A percentile compares a stretch with the other conserved stretches of the same genome.
Conservation (phyloP, 805 yeast species). For the Starmerella asiatica region DNA sequence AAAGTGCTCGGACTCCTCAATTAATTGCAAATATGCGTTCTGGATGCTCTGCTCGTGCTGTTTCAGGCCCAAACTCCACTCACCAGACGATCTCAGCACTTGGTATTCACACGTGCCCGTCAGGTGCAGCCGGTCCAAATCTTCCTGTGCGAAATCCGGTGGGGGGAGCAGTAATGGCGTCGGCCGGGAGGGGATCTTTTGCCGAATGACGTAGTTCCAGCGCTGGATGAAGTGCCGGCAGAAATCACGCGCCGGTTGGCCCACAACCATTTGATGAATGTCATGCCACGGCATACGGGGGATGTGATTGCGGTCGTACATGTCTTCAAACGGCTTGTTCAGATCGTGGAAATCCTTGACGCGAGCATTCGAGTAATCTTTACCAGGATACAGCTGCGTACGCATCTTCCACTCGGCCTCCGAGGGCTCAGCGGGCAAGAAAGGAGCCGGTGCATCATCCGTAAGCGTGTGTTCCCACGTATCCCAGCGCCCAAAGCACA, state of each 20-base stretch:
- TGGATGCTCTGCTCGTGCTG: slow-evolving; percentile 82
- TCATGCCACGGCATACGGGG: slow-evolving; percentile 99
- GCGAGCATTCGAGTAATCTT: slow-evolving; percentile 93
- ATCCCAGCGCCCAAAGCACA: slow-evolving; percentile 91
- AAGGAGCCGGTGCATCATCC: slow-evolving; percentile 47
- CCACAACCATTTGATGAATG: slow-evolving; percentile 89
- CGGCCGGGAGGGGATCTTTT: slow-evolving; percentile 84
- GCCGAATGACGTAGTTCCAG: slow-evolving; percentile 88
- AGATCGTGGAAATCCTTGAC: slow-evolving; percentile 71
- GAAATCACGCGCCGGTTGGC: slow-evolving; percentile 86
- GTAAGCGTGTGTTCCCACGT: slow-evolving; percentile 86
- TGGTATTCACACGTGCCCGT: slow-evolving; percentile 89
- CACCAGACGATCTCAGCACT: slow-evolving; percentile 72
- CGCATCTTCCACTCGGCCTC: slow-evolving; percentile 25
- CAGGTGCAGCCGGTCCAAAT: slow-evolving; percentile 43
- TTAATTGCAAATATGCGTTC: slow-evolving; percentile 77
- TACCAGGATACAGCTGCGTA: slow-evolving; percentile 78
- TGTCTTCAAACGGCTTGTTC: slow-evolving; percentile 76
- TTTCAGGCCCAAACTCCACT: slow-evolving; percentile 85
- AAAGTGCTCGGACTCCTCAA: slow-evolving; percentile 84
- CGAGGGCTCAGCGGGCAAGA: slow-evolving; percentile 26
- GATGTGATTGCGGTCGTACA: slow-evolving; percentile 65
- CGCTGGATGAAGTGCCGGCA: slow-evolving; percentile 92
- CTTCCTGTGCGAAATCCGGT: slow-evolving; percentile 64
- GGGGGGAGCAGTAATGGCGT: slow-evolving; percentile 92